Evolutionary conservation across 768 basidiomycete genomes (phyloP).

Genomic region (Podaxis sp.): DNA sequence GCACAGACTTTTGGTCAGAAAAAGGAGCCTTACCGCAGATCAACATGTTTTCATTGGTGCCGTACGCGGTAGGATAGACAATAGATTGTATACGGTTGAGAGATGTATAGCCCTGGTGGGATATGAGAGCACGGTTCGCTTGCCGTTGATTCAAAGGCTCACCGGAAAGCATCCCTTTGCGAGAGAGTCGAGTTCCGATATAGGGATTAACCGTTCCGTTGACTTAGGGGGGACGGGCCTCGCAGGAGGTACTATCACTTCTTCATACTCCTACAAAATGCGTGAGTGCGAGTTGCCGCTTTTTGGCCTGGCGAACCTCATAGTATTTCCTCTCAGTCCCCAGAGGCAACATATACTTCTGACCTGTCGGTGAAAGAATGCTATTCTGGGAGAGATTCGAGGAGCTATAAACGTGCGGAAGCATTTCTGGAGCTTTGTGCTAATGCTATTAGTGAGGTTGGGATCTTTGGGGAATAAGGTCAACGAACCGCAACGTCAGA

Average conservation of each 20-base stretch:
- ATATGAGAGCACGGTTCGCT: conserved; percentile 1
- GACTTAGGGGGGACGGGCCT: conserved; percentile 68
- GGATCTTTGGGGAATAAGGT: not conserved
- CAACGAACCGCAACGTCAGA: conserved; percentile 41
- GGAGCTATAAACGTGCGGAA: conserved; percentile 85
- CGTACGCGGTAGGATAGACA: conserved; percentile 89
- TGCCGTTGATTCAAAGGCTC: conserved; percentile 19
- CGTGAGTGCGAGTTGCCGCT: not conserved
- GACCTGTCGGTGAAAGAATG: conserved; percentile 69
- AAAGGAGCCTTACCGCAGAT: conserved; percentile 66
- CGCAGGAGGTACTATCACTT: conserved; percentile 87
- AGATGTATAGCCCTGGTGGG: conserved; percentile 70
- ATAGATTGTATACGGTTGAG: conserved; percentile 96
- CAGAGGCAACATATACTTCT: conserved; percentile 76
- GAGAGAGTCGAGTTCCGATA: conserved; percentile 74
- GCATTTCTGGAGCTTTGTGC: conserved; percentile 48
- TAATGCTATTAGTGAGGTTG: conserved; percentile 31
- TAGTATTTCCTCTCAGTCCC: conserved; percentile 69
- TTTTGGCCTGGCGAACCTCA: conserved; percentile 48
- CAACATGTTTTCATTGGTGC: conserved; percentile 95
- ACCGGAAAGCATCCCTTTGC: conserved; percentile 85
- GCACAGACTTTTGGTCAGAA: not conserved
- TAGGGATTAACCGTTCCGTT: conserved; percentile 67
- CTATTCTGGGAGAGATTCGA: conserved; percentile 62
- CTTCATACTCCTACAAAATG: conserved; percentile 72